Evolutionary conservation across 2,329 filamentous ascomycete genomes (phyloP).

Genomic region (Hymenoscyphus fraxineus): DNA sequence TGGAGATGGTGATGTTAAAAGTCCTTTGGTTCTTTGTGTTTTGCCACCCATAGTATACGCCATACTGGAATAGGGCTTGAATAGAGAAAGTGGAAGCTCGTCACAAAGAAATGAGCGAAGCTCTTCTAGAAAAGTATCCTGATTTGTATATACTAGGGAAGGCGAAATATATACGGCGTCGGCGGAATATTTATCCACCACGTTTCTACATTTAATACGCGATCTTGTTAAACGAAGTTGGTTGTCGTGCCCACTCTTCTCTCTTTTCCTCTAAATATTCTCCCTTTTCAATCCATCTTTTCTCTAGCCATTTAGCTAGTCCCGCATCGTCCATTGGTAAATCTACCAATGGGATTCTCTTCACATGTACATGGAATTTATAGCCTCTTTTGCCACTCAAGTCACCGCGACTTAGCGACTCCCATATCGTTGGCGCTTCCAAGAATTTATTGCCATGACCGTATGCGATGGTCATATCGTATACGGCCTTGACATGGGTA

Average conservation of each 20-base stretch:
- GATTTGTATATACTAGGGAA: not conserved
- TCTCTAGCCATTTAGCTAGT: conserved; percentile 50
- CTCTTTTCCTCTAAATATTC: conserved; percentile 46
- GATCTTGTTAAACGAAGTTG: not conserved
- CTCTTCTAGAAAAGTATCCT: conserved; percentile 1
- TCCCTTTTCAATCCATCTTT: conserved; percentile 51
- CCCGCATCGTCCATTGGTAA: conserved; percentile 46
- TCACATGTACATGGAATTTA: conserved; percentile 48
- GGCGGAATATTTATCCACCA: not conserved
- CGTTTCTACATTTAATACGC: not conserved
- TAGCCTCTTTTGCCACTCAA: conserved; percentile 41
- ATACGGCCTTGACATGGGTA: conserved; percentile 50
- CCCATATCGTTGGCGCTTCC: conserved; percentile 49
- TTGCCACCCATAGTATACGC: not conserved
- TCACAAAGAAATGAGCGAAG: not conserved
- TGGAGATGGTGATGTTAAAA: not conserved
- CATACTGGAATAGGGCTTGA: not conserved
- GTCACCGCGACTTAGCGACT: conserved; percentile 43
- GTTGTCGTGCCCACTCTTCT: conserved; percentile 38
- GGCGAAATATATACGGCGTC: not conserved
- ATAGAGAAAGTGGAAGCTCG: not conserved
- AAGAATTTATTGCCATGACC: conserved; percentile 43
- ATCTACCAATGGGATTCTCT: conserved; percentile 46
- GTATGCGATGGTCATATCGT: conserved; percentile 54
- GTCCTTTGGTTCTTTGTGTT: not conserved